Evolutionary conservation across 2,329 filamentous ascomycete genomes (phyloP), one percentile per base, ranked within the genome.

Genomic region (Drechslerella coelobrocha): DNA sequence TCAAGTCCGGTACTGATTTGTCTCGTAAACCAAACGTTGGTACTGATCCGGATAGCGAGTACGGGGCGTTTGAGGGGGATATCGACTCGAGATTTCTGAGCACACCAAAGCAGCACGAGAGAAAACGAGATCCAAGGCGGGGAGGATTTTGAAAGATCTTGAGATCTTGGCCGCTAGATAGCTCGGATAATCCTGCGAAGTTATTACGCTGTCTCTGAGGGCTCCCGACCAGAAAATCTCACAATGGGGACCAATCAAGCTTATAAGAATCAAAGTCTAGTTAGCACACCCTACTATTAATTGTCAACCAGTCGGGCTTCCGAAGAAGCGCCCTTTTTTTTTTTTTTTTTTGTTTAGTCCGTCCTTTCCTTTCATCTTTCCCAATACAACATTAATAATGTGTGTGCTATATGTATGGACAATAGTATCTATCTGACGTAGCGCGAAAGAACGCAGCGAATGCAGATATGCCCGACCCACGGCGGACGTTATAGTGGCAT

Each of bases 391-490:
- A n/a, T n/a, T n/a, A n/a, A n/a, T n/a, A n/a, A n/a, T n/a, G n/a
- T n/a, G n/a, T n/a, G n/a, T n/a, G 34, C 34, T 39, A 10, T n/a
- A 39, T 39, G 12, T 39, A 10, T 39, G 34, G 34, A 39, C 34
- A 39, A 39, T 39, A 39, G 17, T 39, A n/a, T 39, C 34, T 39
- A 39, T 39, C 34, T 39, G 34, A 39, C 34, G 34, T 39, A 39
- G 34, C 34, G 34, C 34, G 12, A 39, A 39, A 39, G 34, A 39
- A 39, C 34, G 34, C 34, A 39, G 34, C 34, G 17, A 39, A 39
- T 14, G 17, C 34, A 39, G 34, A 39, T 39, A 14, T 39, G 34
- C 17, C 34, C 34, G 34, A 14, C 2, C 12, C 34, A 39, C 4
- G 34, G 17, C 34, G 34, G 34, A 39, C 34, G 34, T 39, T 10